These are phyloP conservation scores for Pythium graminicola DNA, from an alignment of 352 stramenopile genomes.

Conservation along the genomic window DNA sequence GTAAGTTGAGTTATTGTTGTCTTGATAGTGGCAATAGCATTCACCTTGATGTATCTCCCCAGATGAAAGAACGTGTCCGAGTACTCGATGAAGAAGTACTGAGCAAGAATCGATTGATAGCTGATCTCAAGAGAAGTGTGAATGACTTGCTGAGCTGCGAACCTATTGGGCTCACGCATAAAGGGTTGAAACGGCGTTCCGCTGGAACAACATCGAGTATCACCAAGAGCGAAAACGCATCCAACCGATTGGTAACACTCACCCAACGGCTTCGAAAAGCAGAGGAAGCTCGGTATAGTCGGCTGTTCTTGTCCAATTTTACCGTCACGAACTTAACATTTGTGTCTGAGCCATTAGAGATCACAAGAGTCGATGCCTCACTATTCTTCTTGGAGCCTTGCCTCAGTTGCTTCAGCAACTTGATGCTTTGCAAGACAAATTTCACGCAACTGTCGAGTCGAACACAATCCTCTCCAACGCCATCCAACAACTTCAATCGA, in stretches of 20 bases:
- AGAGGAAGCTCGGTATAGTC: constrained; percentile 34
- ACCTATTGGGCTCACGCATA: not conserved
- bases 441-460: constrained; percentile 34
- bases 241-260: constrained; percentile 24
- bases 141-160: constrained; percentile 21
- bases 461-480: constrained; percentile 45
- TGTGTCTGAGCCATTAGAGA: constrained; percentile 25
- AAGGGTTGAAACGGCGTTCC: constrained; percentile 1
- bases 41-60: not conserved
- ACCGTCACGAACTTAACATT: not conserved
- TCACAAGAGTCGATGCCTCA: constrained; percentile 34
- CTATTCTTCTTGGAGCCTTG: constrained; percentile 38
- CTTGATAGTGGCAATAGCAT: not conserved
- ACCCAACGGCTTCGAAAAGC: constrained; percentile 30
- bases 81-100: constrained; percentile 39
- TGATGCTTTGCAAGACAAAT: constrained; percentile 44
- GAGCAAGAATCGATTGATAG: constrained; percentile 26
- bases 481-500: constrained; percentile 28
- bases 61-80: constrained; percentile 37
- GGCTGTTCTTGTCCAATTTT: not conserved
- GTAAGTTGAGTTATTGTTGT: not conserved
- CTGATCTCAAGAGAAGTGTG: constrained; percentile 32
- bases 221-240: not conserved
- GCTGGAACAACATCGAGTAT: not conserved
- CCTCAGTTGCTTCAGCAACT: constrained; percentile 39